phyloP scores from a whole-genome alignment of 805 yeast species.

The Schwanniomyces occidentalis region DNA sequence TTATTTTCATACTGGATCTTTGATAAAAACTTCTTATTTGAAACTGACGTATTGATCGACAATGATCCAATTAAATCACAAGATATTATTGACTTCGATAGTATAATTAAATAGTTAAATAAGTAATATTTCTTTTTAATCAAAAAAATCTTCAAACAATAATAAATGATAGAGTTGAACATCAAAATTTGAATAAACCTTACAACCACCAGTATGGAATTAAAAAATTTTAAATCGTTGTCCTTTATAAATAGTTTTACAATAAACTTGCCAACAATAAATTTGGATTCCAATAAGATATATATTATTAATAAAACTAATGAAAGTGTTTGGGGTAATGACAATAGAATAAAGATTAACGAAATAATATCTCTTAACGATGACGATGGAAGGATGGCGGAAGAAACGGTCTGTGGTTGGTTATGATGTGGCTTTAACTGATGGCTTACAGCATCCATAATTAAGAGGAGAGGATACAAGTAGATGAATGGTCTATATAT shows the following conservation, averaged over 20 bases:
- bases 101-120: slow-evolving; percentile 15
- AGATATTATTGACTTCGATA: slow-evolving; percentile 32
- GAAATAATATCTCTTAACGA: slow-evolving; percentile 34
- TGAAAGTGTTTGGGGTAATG: slow-evolving; percentile 27
- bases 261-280: slow-evolving; percentile 27
- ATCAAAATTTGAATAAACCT: slow-evolving; percentile 17
- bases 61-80: slow-evolving; percentile 29
- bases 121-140: slow-evolving; percentile 4
- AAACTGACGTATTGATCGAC: slow-evolving; percentile 15
- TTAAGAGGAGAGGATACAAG: too few relatives aligned
- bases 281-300: slow-evolving; percentile 18
- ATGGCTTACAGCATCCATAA: slow-evolving; percentile 4
- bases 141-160: slow-evolving; percentile 18
- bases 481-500: too few relatives aligned
- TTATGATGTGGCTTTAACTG: not conserved
- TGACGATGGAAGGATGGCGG: slow-evolving; percentile 19
- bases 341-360: slow-evolving; percentile 27
- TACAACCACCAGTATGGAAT: not conserved
- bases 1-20: slow-evolving; percentile 14
- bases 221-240: not conserved
- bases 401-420: not conserved
- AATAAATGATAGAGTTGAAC: slow-evolving; percentile 24
- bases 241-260: slow-evolving; percentile 15
- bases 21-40: slow-evolving; percentile 7
- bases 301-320: slow-evolving; percentile 20